Conservation (phyloP, 2,329 filamentous ascomycete genomes). For the Didymella pinodella region DNA sequence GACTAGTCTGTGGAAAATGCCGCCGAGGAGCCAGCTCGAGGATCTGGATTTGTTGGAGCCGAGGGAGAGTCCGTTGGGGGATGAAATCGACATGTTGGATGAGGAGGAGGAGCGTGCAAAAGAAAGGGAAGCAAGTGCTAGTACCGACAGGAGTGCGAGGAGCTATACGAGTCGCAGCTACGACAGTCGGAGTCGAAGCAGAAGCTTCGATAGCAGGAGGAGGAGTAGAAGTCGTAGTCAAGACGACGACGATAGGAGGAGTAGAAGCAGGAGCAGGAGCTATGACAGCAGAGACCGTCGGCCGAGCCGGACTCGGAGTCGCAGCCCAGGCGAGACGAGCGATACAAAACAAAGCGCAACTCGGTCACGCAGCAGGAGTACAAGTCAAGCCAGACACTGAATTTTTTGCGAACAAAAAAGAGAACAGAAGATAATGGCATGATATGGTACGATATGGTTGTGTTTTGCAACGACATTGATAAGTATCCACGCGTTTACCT, state of each 20-base stretch:
- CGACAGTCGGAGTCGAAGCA: constrained; percentile 20
- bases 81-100: constrained; percentile 69
- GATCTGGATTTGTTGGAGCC: constrained; percentile 89
- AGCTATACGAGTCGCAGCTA: constrained; percentile 13
- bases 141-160: constrained; percentile 23
- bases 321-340: constrained; percentile 11
- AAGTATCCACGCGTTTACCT: too few species aligned
- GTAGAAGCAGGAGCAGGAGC: constrained; percentile 23
- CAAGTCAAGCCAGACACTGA: not conserved
- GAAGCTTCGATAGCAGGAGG: constrained; percentile 21
- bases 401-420: not conserved
- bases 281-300: constrained; percentile 22
- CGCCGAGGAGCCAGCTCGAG: constrained; percentile 80
- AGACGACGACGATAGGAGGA: not conserved
- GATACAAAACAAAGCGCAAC: not conserved
- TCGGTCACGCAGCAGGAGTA: not conserved
- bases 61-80: constrained; percentile 81
- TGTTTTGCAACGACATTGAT: too few species aligned
- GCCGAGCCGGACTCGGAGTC: constrained; percentile 14
- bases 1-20: constrained; percentile 92
- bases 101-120: constrained; percentile 26
- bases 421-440: not conserved
- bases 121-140: constrained; percentile 19
- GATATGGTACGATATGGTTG: too few species aligned
- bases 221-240: too few species aligned